These are phyloP conservation scores for Hansenula sp. DNA, from an alignment of 1,139 yeast species.

Conservation along the genomic window DNA sequence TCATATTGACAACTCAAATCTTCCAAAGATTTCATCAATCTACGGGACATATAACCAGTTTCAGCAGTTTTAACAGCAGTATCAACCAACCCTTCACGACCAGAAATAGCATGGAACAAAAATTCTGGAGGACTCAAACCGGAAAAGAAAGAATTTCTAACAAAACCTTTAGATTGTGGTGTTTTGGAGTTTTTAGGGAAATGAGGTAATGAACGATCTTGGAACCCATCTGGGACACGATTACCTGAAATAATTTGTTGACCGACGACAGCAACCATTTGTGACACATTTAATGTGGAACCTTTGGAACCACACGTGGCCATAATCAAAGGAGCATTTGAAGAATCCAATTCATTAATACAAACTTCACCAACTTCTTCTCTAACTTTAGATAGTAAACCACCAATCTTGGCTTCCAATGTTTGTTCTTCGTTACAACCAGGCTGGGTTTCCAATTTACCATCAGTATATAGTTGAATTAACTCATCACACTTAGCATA, in stretches of 20 bases:
- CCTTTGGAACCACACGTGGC: constrained; percentile 99
- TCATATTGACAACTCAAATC: constrained; percentile 94
- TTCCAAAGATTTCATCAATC: constrained; percentile 96
- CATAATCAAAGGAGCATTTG: constrained; percentile 97
- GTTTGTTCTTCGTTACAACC: constrained; percentile 99
- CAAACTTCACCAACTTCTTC: constrained; percentile 99
- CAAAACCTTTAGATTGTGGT: constrained; percentile 98
- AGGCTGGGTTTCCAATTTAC: constrained; percentile 95
- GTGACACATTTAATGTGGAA: constrained; percentile 95
- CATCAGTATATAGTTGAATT: constrained; percentile 73
- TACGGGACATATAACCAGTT: constrained; percentile 98
- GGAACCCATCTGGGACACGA: constrained; percentile 99
- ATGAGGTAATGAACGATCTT: constrained; percentile 96
- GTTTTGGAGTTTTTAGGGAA: constrained; percentile 94
- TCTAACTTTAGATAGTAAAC: constrained; percentile 91
- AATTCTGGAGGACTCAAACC: constrained; percentile 97
- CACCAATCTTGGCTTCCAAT: constrained; percentile 95
- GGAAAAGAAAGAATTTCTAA: constrained; percentile 88
- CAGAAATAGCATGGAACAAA: constrained; percentile 97
- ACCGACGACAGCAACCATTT: constrained; percentile 99
- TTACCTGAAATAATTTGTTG: constrained; percentile 98
- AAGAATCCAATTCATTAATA: constrained; percentile 81
- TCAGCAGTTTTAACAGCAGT: constrained; percentile 99
- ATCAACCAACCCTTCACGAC: constrained; percentile 99
- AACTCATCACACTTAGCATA: constrained; percentile 90